Conservation (phyloP, 345 rosid genomes). For the Viola odorata region DNA sequence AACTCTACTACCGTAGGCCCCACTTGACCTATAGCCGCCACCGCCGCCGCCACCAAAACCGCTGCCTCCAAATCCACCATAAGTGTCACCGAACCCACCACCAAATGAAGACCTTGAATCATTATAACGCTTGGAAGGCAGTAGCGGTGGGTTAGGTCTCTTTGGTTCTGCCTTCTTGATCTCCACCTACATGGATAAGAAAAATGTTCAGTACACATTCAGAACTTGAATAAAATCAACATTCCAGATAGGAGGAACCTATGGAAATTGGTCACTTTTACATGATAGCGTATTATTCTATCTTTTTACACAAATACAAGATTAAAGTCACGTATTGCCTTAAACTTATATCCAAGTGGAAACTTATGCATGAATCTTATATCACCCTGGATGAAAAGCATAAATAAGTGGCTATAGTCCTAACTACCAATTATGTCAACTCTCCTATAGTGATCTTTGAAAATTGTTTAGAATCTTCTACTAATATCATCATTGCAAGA, state of each 20-base stretch:
- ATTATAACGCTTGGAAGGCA: conserved; percentile 18
- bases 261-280: neutral
- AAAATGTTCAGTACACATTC: no score
- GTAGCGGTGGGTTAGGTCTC: conserved; percentile 63
- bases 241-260: neutral
- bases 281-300: neutral
- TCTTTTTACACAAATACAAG: neutral
- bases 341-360: no score
- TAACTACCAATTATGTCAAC: no score
- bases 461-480: no score
- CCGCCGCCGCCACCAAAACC: conserved; percentile 39
- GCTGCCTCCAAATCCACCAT: conserved; percentile 51
- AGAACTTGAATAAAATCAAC: conserved; percentile 1
- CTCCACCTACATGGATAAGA: conserved; percentile 61
- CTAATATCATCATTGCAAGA: no score
- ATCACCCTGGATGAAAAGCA: no score
- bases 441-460: no score
- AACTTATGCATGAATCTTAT: no score
- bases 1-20: conserved; percentile 53
- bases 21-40: conserved; percentile 52
- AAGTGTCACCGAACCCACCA: conserved; percentile 38
- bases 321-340: no score
- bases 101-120: conserved; percentile 40
- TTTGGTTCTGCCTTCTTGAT: conserved; percentile 99
- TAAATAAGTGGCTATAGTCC: no score